Conservation (phyloP, 2,329 filamentous ascomycete genomes). For the Aspergillus chevalieri region DNA sequence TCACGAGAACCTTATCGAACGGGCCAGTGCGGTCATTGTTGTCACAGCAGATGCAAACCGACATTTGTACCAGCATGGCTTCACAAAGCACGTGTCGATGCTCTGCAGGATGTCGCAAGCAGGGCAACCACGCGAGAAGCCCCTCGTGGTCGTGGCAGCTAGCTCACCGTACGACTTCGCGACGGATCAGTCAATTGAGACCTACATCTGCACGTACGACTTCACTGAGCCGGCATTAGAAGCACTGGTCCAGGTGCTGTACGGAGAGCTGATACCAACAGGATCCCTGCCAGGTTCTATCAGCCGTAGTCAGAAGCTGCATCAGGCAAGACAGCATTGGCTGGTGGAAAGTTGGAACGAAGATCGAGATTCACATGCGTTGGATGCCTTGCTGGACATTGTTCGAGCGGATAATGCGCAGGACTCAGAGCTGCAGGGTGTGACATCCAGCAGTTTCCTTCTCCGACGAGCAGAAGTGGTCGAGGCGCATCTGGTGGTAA, state of each 20-base stretch:
- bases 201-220: slow-evolving; percentile 92
- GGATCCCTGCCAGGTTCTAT: slow-evolving; percentile 64
- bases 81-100: slow-evolving; percentile 93
- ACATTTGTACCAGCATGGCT: slow-evolving; percentile 88
- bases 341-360: slow-evolving; percentile 83
- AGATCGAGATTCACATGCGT: slow-evolving; percentile 64
- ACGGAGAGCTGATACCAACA: slow-evolving; percentile 61
- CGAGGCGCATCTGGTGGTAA: slow-evolving; percentile 83
- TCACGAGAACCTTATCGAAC: slow-evolving; percentile 85
- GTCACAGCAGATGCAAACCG: slow-evolving; percentile 90
- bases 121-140: slow-evolving; percentile 58
- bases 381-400: slow-evolving; percentile 68
- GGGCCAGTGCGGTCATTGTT: slow-evolving; percentile 81
- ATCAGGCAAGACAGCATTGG: slow-evolving; percentile 91
- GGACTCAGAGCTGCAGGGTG: slow-evolving; percentile 61
- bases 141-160: slow-evolving; percentile 82
- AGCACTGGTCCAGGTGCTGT: slow-evolving; percentile 74
- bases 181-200: slow-evolving; percentile 82
- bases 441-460: slow-evolving; percentile 69
- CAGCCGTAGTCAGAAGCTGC: slow-evolving; percentile 76
- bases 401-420: slow-evolving; percentile 58
- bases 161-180: slow-evolving; percentile 97
- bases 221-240: slow-evolving; percentile 89
- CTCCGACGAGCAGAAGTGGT: slow-evolving; percentile 64
- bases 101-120: slow-evolving; percentile 57